phyloP scores from a whole-genome alignment of 306 rosid genomes.

The Vachellia pachyceras region DNA sequence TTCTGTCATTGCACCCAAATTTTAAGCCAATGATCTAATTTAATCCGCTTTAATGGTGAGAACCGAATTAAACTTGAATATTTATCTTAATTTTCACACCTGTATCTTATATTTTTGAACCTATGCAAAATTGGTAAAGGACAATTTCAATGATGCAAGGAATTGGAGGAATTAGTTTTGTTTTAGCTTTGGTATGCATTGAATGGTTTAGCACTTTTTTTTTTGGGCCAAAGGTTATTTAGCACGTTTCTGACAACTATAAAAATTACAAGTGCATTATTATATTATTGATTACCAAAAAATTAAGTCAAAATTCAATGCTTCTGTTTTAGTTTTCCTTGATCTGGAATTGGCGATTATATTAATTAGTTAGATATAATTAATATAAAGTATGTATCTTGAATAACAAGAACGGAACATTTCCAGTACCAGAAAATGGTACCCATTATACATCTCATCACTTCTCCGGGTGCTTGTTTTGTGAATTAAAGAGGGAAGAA shows the following conservation, averaged over 20 bases:
- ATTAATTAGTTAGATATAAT: conserved; percentile 16
- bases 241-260: background rate
- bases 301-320: background rate
- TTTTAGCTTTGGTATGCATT: background rate
- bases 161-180: background rate
- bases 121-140: background rate
- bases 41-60: background rate
- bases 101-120: background rate
- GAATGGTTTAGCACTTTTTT: background rate
- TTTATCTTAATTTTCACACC: background rate
- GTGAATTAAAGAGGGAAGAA: conserved; percentile 13
- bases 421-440: conserved; percentile 25
- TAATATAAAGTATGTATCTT: conserved; percentile 16
- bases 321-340: background rate
- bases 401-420: conserved; percentile 19
- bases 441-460: conserved; percentile 21
- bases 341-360: conserved; percentile 21
- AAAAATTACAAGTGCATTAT: background rate
- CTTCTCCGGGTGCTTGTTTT: conserved; percentile 23
- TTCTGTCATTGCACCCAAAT: background rate
- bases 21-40: background rate
- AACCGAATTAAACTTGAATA: background rate
- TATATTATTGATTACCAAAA: background rate
- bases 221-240: no score
- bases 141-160: background rate